Evolutionary conservation across 148 eudicot species (phyloP).

Genomic region (Nyssa sinensis): DNA sequence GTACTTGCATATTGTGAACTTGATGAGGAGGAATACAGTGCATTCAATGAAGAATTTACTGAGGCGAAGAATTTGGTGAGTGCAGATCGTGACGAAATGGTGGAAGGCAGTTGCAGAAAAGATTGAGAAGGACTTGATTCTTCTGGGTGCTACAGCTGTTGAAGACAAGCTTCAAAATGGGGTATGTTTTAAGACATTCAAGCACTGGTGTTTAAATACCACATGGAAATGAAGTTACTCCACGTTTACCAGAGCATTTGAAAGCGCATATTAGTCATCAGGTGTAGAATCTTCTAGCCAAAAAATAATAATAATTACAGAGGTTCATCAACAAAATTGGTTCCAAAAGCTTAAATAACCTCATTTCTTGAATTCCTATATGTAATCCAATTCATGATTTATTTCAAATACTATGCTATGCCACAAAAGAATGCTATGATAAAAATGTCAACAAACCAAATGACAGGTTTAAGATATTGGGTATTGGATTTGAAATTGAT

Average conservation of each 20-base stretch:
- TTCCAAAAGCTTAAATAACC: neutral
- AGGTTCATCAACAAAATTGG: neutral
- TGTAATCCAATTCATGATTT: neutral
- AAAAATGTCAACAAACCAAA: too few species aligned
- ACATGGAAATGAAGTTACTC: neutral
- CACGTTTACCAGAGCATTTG: neutral
- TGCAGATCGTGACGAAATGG: slow-evolving; percentile 48
- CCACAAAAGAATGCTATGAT: too few species aligned
- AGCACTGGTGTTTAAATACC: neutral
- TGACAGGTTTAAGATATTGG: neutral
- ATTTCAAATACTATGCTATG: too few species aligned
- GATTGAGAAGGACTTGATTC: slow-evolving; percentile 54
- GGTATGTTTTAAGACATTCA: slow-evolving; percentile 28
- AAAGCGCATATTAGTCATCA: neutral
- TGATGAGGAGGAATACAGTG: slow-evolving; percentile 40
- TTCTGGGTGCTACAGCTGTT: slow-evolving; percentile 74
- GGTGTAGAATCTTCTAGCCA: neutral
- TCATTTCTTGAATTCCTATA: neutral
- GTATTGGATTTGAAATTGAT: neutral
- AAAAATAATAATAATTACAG: neutral
- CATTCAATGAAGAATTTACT: slow-evolving; percentile 37
- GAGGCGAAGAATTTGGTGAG: slow-evolving; percentile 46
- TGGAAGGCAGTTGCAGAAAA: slow-evolving; percentile 47
- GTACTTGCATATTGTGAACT: slow-evolving; percentile 59
- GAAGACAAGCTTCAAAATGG: slow-evolving; percentile 76